A percentile compares a stretch with the other conserved stretches of the same genome.
Conservation (phyloP, 768 basidiomycete species). For the Trametes cinnabarina region DNA sequence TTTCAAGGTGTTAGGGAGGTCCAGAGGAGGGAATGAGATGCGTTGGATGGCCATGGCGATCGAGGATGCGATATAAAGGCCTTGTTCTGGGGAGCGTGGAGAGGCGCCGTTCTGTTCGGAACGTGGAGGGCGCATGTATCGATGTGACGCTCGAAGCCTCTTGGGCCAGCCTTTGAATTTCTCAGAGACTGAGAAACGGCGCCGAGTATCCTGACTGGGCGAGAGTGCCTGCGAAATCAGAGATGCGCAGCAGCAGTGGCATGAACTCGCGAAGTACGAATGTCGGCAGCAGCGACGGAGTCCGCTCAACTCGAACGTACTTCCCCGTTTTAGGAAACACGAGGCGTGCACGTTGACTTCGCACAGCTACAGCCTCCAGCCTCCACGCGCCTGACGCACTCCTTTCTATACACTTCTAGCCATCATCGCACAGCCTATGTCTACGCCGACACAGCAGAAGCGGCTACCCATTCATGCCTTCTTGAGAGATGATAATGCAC, state of each 20-base stretch:
- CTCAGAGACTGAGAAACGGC: neutral
- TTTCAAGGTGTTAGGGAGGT: too few relatives aligned
- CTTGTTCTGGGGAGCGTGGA: too few relatives aligned
- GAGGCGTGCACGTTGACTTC: too few relatives aligned
- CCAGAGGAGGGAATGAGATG: neutral
- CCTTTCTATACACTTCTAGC: neutral
- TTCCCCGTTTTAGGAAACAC: too few relatives aligned
- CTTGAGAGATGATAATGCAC: neutral
- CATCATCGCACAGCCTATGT: neutral
- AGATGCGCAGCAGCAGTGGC: too few relatives aligned
- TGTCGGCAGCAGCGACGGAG: too few relatives aligned
- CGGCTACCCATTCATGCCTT: constrained; percentile 11
- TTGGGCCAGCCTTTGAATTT: too few relatives aligned
- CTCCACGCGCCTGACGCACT: neutral
- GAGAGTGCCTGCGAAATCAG: neutral
- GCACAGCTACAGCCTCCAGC: neutral
- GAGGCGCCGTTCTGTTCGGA: neutral
- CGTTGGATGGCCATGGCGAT: neutral
- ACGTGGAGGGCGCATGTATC: neutral
- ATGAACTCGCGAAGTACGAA: too few relatives aligned
- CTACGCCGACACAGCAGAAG: neutral
- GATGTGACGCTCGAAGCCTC: neutral
- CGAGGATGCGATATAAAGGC: neutral
- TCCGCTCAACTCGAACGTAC: too few relatives aligned
- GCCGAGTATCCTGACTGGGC: neutral